phyloP scores from a whole-genome alignment of 1,284 basidiomycete species.

The Malassezia psittaci region DNA sequence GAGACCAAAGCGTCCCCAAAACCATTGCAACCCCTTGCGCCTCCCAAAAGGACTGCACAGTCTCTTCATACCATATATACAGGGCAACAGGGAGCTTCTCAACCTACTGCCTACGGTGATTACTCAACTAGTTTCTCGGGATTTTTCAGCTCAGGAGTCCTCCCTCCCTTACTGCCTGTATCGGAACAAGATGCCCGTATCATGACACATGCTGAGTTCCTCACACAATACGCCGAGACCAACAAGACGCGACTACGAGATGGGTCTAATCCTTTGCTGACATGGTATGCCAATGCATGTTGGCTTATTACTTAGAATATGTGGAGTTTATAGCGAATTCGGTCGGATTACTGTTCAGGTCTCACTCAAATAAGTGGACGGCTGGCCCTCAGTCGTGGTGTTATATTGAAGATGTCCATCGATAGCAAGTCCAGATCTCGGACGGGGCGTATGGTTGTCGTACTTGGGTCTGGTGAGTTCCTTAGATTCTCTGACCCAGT shows the following conservation, averaged over 20 bases:
- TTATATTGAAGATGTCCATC: too few species aligned
- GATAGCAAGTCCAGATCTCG: too few species aligned
- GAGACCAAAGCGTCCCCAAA: background rate
- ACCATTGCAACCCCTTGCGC: background rate
- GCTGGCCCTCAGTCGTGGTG: background rate
- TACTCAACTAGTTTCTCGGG: background rate
- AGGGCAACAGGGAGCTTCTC: background rate
- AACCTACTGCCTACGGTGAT: conserved; percentile 1
- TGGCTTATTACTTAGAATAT: conserved; percentile 36
- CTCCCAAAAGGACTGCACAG: conserved; percentile 1
- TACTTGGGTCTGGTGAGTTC: conserved; percentile 5
- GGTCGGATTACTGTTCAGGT: background rate
- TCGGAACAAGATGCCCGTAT: conserved; percentile 5
- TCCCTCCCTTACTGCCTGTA: conserved; percentile 11
- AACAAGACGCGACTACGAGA: conserved; percentile 59
- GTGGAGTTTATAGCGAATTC: background rate
- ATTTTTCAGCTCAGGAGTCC: conserved; percentile 7
- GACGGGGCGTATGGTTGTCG: background rate
- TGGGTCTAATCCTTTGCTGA: conserved; percentile 75
- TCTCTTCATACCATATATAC: background rate
- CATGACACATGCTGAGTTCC: conserved; percentile 62
- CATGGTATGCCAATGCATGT: conserved; percentile 80
- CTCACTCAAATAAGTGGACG: background rate
- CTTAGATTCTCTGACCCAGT: background rate
- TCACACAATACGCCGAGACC: conserved; percentile 68